Conservation (phyloP, 1,139 yeast genomes). For the Suhomyces ambrosiae region DNA sequence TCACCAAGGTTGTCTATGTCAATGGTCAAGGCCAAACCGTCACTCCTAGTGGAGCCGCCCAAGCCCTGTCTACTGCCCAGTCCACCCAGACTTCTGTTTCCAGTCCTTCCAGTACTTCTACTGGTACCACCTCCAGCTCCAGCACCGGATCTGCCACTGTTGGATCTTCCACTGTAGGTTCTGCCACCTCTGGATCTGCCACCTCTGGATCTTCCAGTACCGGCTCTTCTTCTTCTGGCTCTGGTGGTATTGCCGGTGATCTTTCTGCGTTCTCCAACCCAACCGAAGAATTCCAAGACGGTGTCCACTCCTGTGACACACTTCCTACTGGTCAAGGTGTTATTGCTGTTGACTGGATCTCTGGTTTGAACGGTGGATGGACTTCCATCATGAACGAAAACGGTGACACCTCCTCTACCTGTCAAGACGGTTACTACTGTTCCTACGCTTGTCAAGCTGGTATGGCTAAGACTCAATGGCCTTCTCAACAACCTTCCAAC, state of each 20-base stretch:
- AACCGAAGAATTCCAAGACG: constrained; percentile 58
- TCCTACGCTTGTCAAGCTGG: constrained; percentile 88
- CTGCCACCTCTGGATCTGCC: no score
- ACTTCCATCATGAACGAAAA: constrained; percentile 66
- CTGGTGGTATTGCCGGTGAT: constrained; percentile 55
- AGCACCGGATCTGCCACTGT: no score
- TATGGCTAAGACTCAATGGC: constrained; percentile 92
- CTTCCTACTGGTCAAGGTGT: constrained; percentile 79
- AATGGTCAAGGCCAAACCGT: constrained; percentile 21
- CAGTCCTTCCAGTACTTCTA: constrained; percentile 26
- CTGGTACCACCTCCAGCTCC: constrained; percentile 13
- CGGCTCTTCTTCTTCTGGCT: constrained; percentile 16
- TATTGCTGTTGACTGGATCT: constrained; percentile 55
- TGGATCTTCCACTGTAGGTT: no score
- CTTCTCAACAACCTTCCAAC: constrained; percentile 64
- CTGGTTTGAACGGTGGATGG: constrained; percentile 66
- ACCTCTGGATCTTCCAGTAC: no score
- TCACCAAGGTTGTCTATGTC: constrained; percentile 23
- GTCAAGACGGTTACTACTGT: constrained; percentile 77
- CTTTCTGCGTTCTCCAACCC: constrained; percentile 56
- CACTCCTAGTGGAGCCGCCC: constrained; percentile 18
- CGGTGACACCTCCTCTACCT: constrained; percentile 66
- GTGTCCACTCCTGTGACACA: constrained; percentile 58
- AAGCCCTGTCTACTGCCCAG: constrained; percentile 13
- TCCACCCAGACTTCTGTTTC: constrained; percentile 14